Base-by-base conservation (phyloP, 306 rosid species). In the Castanopsis chinensis region DNA sequence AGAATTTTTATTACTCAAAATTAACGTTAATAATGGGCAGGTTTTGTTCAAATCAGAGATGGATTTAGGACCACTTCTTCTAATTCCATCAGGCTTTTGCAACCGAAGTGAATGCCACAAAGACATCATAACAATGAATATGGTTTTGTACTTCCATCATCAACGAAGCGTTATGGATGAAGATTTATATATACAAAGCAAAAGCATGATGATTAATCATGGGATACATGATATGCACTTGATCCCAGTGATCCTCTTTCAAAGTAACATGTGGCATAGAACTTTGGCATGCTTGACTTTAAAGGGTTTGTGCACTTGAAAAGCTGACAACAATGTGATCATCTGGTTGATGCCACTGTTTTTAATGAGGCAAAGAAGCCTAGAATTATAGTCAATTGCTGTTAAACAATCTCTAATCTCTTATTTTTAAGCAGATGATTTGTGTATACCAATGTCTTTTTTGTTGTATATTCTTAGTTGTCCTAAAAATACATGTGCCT, bases 181-280 rank as follows among this genome's bases (percentile, higher is more conserved):
- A 63, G 56, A 56, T 75, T 74, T 37, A 81, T 56, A 21, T 75
- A 61, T 15, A 63, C 51, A 75, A 75, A 82, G 79, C 92, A 89
- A n/a, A n/a, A n/a, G n/a, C n/a, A n/a, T n/a, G 75, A 67, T 57
- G 69, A 19, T 84, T 80, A 85, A 92, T 92, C 88, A 89, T 90
- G 90, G 76, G 65, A 63, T 82, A 83, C 92, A 87, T 90, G 76
- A 86, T 84, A 79, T 51, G 88, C 93, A 90, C 91, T 80, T 85
- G 97, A 92, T 90, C 85, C 87, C 33, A 76, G 86, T 69, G 83
- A 80, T 83, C 81, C 84, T 79, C 81, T 83, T 73, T 72, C 91
- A 87, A 85, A 85, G 79, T 68, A 71, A 69, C 83, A 61, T 73
- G 84, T 79, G 79, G 78, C 73, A 21, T 45, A n/a, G n/a, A 78